Evolutionary conservation across 805 yeast genomes (phyloP).

Genomic region (Myxozyma geophila): DNA sequence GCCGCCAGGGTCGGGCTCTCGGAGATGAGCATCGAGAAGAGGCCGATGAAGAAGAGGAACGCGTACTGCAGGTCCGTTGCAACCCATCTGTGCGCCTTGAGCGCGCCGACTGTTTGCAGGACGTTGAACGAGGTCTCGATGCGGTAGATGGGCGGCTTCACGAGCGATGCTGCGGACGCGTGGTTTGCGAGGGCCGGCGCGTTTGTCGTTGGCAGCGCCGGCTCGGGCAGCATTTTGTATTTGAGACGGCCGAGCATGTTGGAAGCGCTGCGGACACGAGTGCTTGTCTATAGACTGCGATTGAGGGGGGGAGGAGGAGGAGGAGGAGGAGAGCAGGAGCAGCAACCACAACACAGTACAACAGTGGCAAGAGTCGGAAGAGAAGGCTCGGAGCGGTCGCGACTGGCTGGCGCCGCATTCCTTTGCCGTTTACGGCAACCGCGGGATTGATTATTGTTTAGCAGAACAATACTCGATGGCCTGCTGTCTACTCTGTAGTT

Average conservation of each 20-base stretch:
- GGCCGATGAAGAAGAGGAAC: constrained; percentile 57
- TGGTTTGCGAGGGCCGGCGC: not conserved
- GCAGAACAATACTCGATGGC: no score
- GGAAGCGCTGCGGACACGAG: no score
- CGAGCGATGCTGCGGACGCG: constrained; percentile 15
- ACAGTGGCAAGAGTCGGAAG: not conserved
- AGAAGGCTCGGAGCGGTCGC: not conserved
- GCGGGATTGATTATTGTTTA: not conserved
- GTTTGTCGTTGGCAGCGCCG: not conserved
- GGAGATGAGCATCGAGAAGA: constrained; percentile 53
- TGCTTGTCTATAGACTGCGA: no score
- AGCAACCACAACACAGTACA: no score
- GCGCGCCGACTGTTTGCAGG: constrained; percentile 40
- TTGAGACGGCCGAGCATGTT: constrained; percentile 6
- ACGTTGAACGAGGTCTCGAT: constrained; percentile 36
- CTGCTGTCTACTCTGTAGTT: no score
- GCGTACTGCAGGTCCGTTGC: constrained; percentile 53
- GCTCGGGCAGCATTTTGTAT: constrained; percentile 3
- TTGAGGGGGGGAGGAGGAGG: not conserved
- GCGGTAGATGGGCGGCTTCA: constrained; percentile 21
- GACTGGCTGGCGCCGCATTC: not conserved
- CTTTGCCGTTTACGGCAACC: not conserved
- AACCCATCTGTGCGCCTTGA: constrained; percentile 44
- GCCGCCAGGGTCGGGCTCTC: constrained; percentile 42
- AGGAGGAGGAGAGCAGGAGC: not conserved